Conservation (phyloP, 1,139 yeast species). For the Suhomyces kunorum region DNA sequence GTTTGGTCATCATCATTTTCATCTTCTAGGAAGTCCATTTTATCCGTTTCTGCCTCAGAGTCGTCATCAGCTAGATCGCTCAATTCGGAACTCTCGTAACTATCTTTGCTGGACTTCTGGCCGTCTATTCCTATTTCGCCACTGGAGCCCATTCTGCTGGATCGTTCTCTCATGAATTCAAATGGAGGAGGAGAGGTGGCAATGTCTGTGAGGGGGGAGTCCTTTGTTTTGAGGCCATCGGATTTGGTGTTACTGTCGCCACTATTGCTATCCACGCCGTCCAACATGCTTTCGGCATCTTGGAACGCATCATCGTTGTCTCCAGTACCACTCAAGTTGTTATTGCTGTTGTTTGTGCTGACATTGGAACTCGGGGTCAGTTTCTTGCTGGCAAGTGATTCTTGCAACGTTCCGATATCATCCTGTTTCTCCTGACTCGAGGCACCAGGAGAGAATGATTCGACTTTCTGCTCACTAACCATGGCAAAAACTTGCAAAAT, state of each 20-base stretch:
- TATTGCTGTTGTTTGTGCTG: neutral
- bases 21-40: constrained; percentile 58
- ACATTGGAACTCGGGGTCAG: neutral
- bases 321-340: neutral
- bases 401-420: no score
- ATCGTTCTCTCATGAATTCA: constrained; percentile 23
- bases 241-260: neutral
- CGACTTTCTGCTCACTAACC: constrained; percentile 3
- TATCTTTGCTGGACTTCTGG: constrained; percentile 17
- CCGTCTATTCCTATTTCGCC: constrained; percentile 1
- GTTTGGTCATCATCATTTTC: constrained; percentile 25
- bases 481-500: no score
- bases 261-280: no score
- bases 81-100: constrained; percentile 47
- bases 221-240: constrained; percentile 19
- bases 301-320: neutral
- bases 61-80: constrained; percentile 65
- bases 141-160: constrained; percentile 5
- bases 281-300: neutral
- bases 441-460: neutral
- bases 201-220: constrained; percentile 43
- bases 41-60: constrained; percentile 81
- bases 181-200: constrained; percentile 45
- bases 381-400: neutral
- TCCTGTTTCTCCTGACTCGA: neutral